Evolutionary conservation across 768 basidiomycete genomes (phyloP), one percentile per base, ranked within the genome.

Genomic region (Termitomyces sp.): DNA sequence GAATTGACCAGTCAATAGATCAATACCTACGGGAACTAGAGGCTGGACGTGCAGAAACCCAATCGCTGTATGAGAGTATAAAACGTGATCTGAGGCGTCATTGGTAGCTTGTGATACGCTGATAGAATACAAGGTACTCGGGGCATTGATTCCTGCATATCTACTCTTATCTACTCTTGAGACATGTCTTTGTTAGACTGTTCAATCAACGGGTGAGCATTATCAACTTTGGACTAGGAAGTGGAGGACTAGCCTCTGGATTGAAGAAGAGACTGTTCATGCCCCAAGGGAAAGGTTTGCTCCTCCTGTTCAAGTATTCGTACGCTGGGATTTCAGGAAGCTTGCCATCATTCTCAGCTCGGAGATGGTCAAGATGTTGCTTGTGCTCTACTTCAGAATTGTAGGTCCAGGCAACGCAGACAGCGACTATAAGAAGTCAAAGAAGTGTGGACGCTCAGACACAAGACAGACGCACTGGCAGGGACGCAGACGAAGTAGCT

Each of bases 281-380:
- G 24, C 92, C 92, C 92, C 92, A 94, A 20, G 92, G 92, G 79
- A 80, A 94, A 41, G 91, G 88, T 71, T 90, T 91, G 58, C 70
- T 69, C 59, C 92, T 78, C 65, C 76, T 82, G 76, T 92, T 92
- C 71, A 94, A 65, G 76, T 87, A 90, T 44, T 90, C 82, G 66
- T 84, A 94, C n/a, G 73, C 74, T 44, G 91, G 89, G 30, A 78
- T 71, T 61, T 86, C 81, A 56, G 89, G 88, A 53, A 90, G 79
- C 56, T 81, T 75, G 40, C 90, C 90, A 45, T 79, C 84, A 69
- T 92, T 84, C 73, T 88, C 87, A 38, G 81, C 76, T 67, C 80
- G 86, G 71, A 88, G 67, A 67, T 90, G 90, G 38, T 84, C 82
- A 58, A 81, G 62, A 68, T 94, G 92, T 9, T 81, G 84, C 44